Evolutionary conservation across 2,329 filamentous ascomycete genomes (phyloP).

Genomic region (Sporothrix variecibatus): DNA sequence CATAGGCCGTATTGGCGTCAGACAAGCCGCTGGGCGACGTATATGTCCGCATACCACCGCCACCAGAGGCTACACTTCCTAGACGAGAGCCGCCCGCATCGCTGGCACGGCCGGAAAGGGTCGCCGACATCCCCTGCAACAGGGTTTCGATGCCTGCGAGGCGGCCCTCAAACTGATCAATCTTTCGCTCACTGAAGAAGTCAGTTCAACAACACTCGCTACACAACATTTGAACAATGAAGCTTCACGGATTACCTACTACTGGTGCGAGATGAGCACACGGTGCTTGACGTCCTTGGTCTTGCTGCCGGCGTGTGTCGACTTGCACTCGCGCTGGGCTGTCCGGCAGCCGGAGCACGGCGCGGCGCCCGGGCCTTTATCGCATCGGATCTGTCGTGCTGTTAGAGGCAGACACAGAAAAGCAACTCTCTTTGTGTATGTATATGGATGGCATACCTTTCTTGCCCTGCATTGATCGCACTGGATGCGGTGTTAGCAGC

Average conservation of each 20-base stretch:
- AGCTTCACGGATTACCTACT: slow-evolving; percentile 46
- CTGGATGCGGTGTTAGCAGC: neutral
- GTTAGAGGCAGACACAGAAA: neutral
- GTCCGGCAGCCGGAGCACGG: slow-evolving; percentile 61
- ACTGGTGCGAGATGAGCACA: slow-evolving; percentile 62
- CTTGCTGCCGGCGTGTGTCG: slow-evolving; percentile 55
- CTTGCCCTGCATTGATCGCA: neutral
- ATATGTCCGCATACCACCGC: neutral
- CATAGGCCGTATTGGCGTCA: neutral
- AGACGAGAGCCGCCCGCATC: neutral
- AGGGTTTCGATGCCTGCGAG: neutral
- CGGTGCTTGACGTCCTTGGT: slow-evolving; percentile 57
- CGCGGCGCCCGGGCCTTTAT: slow-evolving; percentile 49
- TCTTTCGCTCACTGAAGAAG: neutral
- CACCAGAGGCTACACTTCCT: neutral
- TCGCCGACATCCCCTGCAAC: neutral
- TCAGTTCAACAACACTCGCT: neutral
- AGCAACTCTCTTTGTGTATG: too few relatives aligned
- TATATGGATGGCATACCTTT: neutral
- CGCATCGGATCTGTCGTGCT: slow-evolving; percentile 55
- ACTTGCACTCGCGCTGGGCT: slow-evolving; percentile 55
- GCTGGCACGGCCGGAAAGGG: neutral
- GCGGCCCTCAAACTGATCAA: neutral
- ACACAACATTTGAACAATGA: neutral
- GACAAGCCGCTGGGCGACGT: neutral